Conservation (phyloP, 495 filamentous ascomycete species). For the Delitschia confertaspora region DNA sequence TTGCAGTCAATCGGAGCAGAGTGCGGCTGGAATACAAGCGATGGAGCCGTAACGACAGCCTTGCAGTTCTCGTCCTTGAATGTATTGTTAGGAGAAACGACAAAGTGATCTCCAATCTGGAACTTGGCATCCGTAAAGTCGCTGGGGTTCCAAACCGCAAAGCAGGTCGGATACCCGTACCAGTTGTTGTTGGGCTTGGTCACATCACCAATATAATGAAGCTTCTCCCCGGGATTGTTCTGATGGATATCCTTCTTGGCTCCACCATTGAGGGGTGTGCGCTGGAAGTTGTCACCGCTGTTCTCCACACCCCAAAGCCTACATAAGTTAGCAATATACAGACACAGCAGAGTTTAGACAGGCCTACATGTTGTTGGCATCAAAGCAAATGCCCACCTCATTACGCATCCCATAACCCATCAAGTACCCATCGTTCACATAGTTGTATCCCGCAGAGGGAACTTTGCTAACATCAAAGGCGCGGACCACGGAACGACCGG, state of each 20-base stretch:
- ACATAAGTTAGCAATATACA: background rate
- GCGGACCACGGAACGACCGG: slow-evolving; percentile 21
- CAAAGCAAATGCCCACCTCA: slow-evolving; percentile 24
- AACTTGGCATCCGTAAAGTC: slow-evolving; percentile 24
- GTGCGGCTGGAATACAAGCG: slow-evolving; percentile 15
- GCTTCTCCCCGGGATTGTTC: slow-evolving; percentile 26
- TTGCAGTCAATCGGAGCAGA: slow-evolving; percentile 26
- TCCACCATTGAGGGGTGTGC: slow-evolving; percentile 8
- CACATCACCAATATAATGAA: slow-evolving; percentile 26
- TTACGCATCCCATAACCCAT: slow-evolving; percentile 24
- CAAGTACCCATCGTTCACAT: slow-evolving; percentile 5
- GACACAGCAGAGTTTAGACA: background rate
- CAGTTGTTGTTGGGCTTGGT: slow-evolving; percentile 22
- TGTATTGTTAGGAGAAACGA: slow-evolving; percentile 12
- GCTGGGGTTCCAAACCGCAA: slow-evolving; percentile 22
- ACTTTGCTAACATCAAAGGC: slow-evolving; percentile 21
- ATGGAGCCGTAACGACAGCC: slow-evolving; percentile 1
- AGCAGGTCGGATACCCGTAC: slow-evolving; percentile 27
- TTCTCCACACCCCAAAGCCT: slow-evolving; percentile 27
- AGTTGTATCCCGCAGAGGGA: slow-evolving; percentile 20
- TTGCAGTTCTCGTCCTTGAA: slow-evolving; percentile 20
- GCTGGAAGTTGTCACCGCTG: slow-evolving; percentile 23
- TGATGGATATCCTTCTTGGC: slow-evolving; percentile 19
- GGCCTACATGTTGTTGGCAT: slow-evolving; percentile 20
- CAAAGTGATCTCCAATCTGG: slow-evolving; percentile 26